These are phyloP conservation scores for Royoungia palumana DNA, from an alignment of 768 basidiomycete species.

Conservation along the genomic window DNA sequence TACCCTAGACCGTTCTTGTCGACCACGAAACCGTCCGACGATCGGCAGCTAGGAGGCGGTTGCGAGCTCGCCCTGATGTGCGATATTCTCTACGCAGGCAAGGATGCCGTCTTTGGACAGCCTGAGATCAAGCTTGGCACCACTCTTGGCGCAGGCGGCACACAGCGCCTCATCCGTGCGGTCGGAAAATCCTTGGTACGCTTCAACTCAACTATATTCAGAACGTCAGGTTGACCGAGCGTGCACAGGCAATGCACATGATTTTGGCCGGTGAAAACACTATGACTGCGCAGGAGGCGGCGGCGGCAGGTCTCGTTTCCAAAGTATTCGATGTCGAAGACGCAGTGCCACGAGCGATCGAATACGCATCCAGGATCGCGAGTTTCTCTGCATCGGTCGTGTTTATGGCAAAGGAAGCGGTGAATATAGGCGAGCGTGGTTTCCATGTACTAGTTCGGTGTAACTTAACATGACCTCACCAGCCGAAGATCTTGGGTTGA, in stretches of 20 bases:
- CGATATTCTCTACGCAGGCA: slow-evolving; percentile 88
- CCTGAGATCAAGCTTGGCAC: slow-evolving; percentile 95
- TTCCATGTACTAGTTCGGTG: neutral
- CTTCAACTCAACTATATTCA: no score
- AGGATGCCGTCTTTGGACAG: slow-evolving; percentile 87
- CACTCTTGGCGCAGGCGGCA: slow-evolving; percentile 92
- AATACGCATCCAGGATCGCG: slow-evolving; percentile 35
- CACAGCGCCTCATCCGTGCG: slow-evolving; percentile 80
- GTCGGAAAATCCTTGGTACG: slow-evolving; percentile 74
- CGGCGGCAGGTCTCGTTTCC: slow-evolving; percentile 45
- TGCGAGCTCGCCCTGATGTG: slow-evolving; percentile 96
- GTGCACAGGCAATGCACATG: slow-evolving; percentile 50
- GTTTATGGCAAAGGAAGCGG: slow-evolving; percentile 48
- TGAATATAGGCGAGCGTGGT: slow-evolving; percentile 38
- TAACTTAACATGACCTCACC: neutral
- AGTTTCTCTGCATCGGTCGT: slow-evolving; percentile 29
- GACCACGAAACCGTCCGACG: neutral
- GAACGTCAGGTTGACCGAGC: no score
- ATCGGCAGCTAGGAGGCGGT: slow-evolving; percentile 81
- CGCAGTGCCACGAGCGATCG: slow-evolving; percentile 43
- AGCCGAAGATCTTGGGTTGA: slow-evolving; percentile 48
- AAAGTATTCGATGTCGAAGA: slow-evolving; percentile 39
- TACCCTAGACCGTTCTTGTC: neutral
- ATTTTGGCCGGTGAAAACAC: slow-evolving; percentile 48
- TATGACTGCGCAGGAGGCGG: slow-evolving; percentile 46